Evolutionary conservation across 2,329 filamentous ascomycete species (phyloP), one percentile per base, ranked within the genome.

Genomic region (Fusarium lateritium): DNA sequence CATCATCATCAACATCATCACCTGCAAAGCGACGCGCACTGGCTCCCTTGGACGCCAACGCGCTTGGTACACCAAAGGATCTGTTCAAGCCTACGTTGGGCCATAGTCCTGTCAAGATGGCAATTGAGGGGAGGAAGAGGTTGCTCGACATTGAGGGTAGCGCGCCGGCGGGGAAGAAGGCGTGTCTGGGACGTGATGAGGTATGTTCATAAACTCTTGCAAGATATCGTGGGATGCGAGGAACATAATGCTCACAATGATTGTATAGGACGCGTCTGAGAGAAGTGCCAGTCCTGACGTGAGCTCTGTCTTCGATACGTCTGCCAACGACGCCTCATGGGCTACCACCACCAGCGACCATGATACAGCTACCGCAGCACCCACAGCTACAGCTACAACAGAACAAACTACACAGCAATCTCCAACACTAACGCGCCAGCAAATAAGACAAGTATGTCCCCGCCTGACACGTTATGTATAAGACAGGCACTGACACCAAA

Each of bases 271-370:
- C 73, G 66, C 72, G 72, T 73, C 67, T 33, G 77, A 77, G 43
- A 75, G 70, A 49, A 77, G 77, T 38, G 66, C 73, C 7, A 79
- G 82, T 13, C 81, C 84, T 6, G 82, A 82, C 50, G 77, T 81
- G 15, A 83, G 82, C 19, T 86, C 85, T 21, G 74, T 87, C 39
- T 86, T 88, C 63, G 85, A 88, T 74, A 78, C 75, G 57, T 85
- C 84, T 2, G 77, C 72, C 47, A 76, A 80, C 62, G 83, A 86
- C 71, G 81, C 79, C 24, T 84, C 85, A 7, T 84, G 84, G 74
- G 79, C 79, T 22, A 87, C 85, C 1, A 76, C 79, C 24, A 73
- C 85, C 17, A 86, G 84, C n/a, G 85, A 86, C 65, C 83, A 83
- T 5, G 84, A 87, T 42, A 42, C 63, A 15, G 19, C 61, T 13